Evolutionary conservation across 345 rosid species (phyloP), one percentile per base, ranked within the genome.

Genomic region (Camelina hispida): DNA sequence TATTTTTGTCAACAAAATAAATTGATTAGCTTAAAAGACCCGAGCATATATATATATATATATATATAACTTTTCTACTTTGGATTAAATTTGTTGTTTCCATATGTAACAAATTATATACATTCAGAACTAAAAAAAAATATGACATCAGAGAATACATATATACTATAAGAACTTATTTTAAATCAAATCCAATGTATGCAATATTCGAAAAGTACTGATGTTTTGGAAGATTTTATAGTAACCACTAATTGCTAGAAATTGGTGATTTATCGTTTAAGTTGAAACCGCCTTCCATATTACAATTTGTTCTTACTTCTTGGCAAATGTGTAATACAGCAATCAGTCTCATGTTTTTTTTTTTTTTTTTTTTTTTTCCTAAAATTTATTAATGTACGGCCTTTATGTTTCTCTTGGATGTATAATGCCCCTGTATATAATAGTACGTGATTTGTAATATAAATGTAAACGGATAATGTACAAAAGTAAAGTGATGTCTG

Each of bases 381-480:
- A 28, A 28, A 4, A 4, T n/a, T 9, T 34, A 22, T 2, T 16
- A 12, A 14, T 35, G 59, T 35, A 42, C 66, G 9, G 30, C 22
- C 2, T 35, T 20, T 34, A 18, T 13, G 25, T 30, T 30, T 48
- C 2, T 47, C 30, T 16, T 11, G 40, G 25, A 17, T 46, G 11
- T 17, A 35, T 35, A 34, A 1, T 34, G 37, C 35, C 35, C n/a
- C n/a, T n/a, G n/a, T n/a, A n/a, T n/a, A n/a, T n/a, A n/a, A n/a
- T n/a, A n/a, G n/a, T n/a, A n/a, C n/a, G n/a, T n/a, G n/a, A n/a
- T n/a, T n/a, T n/a, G n/a, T n/a, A n/a, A n/a, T n/a, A n/a, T n/a
- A n/a, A n/a, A n/a, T 54, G 40, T 53, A 5, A 15, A 25, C 12
- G 44, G 44, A 69, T 69, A 43, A 63, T 53, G 63, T 38, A 72